Percentiles rank a stretch among this genome's conserved stretches.
Evolutionary conservation across 805 yeast species (phyloP).

Genomic region (Kregervanrija delftensis): DNA sequence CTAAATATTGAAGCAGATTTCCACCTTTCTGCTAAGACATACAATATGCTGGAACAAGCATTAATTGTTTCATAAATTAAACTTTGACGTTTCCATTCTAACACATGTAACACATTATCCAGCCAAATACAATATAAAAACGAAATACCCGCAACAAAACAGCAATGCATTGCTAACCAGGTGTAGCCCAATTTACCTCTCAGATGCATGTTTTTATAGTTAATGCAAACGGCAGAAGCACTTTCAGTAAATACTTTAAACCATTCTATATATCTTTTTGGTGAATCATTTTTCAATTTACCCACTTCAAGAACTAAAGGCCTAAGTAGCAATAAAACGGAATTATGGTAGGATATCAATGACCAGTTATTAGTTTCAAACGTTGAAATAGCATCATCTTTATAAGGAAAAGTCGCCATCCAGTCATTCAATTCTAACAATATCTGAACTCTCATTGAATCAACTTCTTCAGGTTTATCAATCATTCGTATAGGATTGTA

Average conservation of each 20-base stretch:
- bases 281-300: constrained; percentile 9
- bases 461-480: constrained; percentile 18
- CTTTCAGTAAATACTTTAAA: constrained; percentile 27
- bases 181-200: constrained; percentile 23
- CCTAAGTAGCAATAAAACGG: constrained; percentile 24
- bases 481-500: constrained; percentile 22
- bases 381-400: constrained; percentile 18
- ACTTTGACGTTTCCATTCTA: constrained; percentile 20
- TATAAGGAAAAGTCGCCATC: constrained; percentile 26
- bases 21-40: constrained; percentile 27
- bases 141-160: constrained; percentile 26
- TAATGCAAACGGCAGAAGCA: constrained; percentile 25
- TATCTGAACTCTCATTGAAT: constrained; percentile 25
- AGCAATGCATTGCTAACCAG: constrained; percentile 28
- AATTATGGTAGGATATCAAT: constrained; percentile 28
- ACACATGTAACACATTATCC: constrained; percentile 17
- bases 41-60: constrained; percentile 24
- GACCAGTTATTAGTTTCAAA: constrained; percentile 30
- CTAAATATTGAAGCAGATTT: constrained; percentile 20
- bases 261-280: constrained; percentile 24
- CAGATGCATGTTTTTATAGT: constrained; percentile 22
- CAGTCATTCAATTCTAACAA: constrained; percentile 28
- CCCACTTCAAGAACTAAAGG: constrained; percentile 24
- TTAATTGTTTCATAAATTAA: constrained; percentile 25
- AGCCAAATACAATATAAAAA: constrained; percentile 28